A percentile compares a stretch with the other conserved stretches of the same genome.
Evolutionary conservation across 495 filamentous ascomycete genomes (phyloP).

Genomic region (Aspergillus baeticus): DNA sequence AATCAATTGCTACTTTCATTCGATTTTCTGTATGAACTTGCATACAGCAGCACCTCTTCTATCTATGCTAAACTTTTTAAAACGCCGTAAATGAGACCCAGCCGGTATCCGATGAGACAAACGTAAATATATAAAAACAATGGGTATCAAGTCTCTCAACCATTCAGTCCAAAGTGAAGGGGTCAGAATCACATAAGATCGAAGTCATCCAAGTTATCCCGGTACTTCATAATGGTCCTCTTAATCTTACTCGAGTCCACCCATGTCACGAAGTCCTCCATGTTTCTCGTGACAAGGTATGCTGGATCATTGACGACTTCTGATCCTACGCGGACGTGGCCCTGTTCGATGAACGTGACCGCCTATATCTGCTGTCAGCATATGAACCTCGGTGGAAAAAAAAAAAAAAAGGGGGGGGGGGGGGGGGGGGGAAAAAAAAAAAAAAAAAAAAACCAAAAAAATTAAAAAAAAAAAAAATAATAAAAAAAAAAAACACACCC

Average conservation of each 20-base stretch:
- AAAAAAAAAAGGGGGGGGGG: not conserved
- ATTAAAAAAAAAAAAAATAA: slow-evolving; percentile 13
- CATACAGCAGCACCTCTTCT: too few species aligned
- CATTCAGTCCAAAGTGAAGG: not conserved
- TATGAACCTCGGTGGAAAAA: not conserved
- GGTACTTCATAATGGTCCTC: slow-evolving; percentile 87
- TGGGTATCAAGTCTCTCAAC: slow-evolving; percentile 5
- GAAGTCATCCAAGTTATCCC: slow-evolving; percentile 94
- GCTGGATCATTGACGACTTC: slow-evolving; percentile 85
- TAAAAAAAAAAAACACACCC: slow-evolving; percentile 4
- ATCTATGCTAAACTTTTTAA: not conserved
- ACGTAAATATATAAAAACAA: not conserved
- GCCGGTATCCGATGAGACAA: too few species aligned
- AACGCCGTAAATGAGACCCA: not conserved
- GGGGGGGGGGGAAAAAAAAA: not conserved
- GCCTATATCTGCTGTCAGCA: slow-evolving; percentile 37
- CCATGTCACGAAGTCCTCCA: slow-evolving; percentile 99
- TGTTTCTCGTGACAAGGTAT: slow-evolving; percentile 57
- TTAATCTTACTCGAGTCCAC: slow-evolving; percentile 96
- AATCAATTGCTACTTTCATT: not conserved
- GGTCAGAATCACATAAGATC: slow-evolving; percentile 65
- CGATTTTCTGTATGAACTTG: too few species aligned
- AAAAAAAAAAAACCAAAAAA: slow-evolving; percentile 3
- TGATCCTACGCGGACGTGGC: slow-evolving; percentile 89
- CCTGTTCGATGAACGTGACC: slow-evolving; percentile 87